phyloP scores from a whole-genome alignment of 2,329 filamentous ascomycete genomes.

The Neonectria hederae region DNA sequence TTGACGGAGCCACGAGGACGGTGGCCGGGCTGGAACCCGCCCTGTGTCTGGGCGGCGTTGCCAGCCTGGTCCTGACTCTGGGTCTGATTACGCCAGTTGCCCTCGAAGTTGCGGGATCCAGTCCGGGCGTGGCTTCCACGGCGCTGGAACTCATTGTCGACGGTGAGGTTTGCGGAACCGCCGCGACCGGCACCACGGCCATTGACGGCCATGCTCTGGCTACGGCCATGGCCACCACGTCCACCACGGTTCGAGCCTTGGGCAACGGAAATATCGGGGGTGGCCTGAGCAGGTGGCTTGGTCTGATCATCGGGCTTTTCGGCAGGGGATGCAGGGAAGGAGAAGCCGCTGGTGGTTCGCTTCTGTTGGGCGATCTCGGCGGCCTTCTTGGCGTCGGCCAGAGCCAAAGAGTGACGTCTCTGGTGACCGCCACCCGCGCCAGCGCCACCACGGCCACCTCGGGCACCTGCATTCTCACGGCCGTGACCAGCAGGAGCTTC shows the following conservation, averaged over 20 bases:
- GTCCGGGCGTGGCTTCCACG: constrained; percentile 84
- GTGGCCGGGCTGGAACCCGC: constrained; percentile 88
- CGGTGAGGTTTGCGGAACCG: constrained; percentile 62
- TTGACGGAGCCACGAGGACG: constrained; percentile 85
- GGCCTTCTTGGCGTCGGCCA: constrained; percentile 97
- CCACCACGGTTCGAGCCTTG: constrained; percentile 61
- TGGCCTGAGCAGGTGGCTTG: constrained; percentile 45
- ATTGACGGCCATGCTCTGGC: constrained; percentile 90
- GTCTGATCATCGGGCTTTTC: constrained; percentile 67
- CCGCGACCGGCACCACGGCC: constrained; percentile 76
- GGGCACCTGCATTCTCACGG: constrained; percentile 56
- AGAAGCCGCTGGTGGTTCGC: constrained; percentile 90
- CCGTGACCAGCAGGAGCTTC: constrained; percentile 61
- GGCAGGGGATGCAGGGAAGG: constrained; percentile 80
- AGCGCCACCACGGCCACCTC: constrained; percentile 75
- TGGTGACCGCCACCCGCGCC: constrained; percentile 82
- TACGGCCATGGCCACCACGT: constrained; percentile 73
- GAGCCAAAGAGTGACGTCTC: constrained; percentile 90
- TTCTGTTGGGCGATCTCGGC: constrained; percentile 97
- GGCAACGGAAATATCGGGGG: constrained; percentile 48
- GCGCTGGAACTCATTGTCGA: constrained; percentile 72
- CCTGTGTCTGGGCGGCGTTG: constrained; percentile 65
- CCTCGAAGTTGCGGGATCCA: constrained; percentile 92
- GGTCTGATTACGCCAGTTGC: constrained; percentile 91
- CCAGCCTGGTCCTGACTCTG: constrained; percentile 68